These are phyloP conservation scores for Mortierella sp. DNA, from an alignment of 371 early-diverging fungal species.

Conservation along the genomic window DNA sequence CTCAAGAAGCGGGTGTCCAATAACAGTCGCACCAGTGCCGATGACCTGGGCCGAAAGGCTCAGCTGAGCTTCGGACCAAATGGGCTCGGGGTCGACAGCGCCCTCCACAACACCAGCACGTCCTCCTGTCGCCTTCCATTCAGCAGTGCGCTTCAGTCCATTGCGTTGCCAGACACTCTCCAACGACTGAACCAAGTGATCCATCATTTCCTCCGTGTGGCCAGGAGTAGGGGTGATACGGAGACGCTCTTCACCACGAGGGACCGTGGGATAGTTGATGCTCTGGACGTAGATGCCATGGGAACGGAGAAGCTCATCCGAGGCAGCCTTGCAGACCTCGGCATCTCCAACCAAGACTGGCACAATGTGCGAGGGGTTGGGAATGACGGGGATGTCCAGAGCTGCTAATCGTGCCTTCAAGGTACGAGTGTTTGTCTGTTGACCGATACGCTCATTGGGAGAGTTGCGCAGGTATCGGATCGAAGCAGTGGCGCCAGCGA, in stretches of 20 bases:
- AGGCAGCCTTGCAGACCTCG: conserved; percentile 89
- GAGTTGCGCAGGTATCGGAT: conserved; percentile 91
- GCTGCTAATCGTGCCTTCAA: conserved; percentile 85
- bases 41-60: conserved; percentile 27
- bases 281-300: conserved; percentile 96
- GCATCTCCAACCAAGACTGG: conserved; percentile 98
- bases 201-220: conserved; percentile 85
- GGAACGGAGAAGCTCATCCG: conserved; percentile 88
- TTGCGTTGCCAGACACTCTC: conserved; percentile 88
- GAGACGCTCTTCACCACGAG: conserved; percentile 95
- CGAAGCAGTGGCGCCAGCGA: conserved; percentile 91
- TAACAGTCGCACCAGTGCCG: conserved; percentile 7
- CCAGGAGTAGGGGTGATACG: conserved; percentile 98
- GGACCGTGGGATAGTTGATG: conserved; percentile 98
- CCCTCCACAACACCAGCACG: conserved; percentile 87
- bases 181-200: conserved; percentile 86
- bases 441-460: conserved; percentile 84
- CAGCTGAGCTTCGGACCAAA: conserved; percentile 75
- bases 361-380: conserved; percentile 98
- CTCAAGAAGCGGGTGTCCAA: conserved; percentile 4
- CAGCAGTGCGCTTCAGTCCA: conserved; percentile 81
- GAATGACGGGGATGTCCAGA: conserved; percentile 94
- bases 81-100: conserved; percentile 57
- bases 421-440: conserved; percentile 89
- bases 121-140: conserved; percentile 90